phyloP scores from a whole-genome alignment of 768 basidiomycete genomes.

The Tulasnella sp. region DNA sequence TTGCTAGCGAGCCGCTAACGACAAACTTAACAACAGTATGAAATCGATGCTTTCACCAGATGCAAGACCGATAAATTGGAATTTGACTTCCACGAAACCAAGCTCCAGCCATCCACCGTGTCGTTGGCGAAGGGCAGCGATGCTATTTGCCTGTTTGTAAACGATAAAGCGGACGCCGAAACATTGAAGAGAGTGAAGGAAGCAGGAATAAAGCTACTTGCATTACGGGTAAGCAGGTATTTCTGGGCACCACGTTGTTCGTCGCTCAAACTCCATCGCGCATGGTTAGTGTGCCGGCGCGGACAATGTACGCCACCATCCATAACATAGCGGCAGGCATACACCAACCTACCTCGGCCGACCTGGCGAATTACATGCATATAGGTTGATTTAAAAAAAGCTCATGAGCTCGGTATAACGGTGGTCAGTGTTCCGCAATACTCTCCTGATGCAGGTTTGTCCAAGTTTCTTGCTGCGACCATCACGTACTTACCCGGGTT shows the following conservation, averaged over 20 bases:
- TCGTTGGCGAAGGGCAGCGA: slow-evolving; percentile 25
- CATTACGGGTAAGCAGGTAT: slow-evolving; percentile 12
- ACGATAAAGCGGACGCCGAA: slow-evolving; percentile 27
- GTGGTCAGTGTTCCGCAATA: slow-evolving; percentile 31
- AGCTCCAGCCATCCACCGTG: slow-evolving; percentile 17
- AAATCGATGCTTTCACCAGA: not conserved
- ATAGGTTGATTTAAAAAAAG: slow-evolving; percentile 29
- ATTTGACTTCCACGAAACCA: slow-evolving; percentile 17
- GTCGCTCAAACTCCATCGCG: not conserved
- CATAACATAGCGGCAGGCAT: not conserved
- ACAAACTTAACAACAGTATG: not conserved
- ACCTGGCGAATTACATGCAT: not conserved
- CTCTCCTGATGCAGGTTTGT: slow-evolving; percentile 29
- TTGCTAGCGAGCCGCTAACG: not conserved
- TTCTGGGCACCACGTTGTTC: not conserved
- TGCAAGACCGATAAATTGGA: not conserved
- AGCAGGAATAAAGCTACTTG: slow-evolving; percentile 26
- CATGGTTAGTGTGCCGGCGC: not conserved
- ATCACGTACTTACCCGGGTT: not conserved
- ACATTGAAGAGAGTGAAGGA: slow-evolving; percentile 24
- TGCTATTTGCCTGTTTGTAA: slow-evolving; percentile 30
- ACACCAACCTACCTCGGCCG: not conserved
- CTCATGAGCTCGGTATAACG: slow-evolving; percentile 27
- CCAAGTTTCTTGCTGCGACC: not conserved
- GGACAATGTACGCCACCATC: not conserved